Evolutionary conservation across 148 eudicot species (phyloP).

Genomic region (Linanthus parryae): DNA sequence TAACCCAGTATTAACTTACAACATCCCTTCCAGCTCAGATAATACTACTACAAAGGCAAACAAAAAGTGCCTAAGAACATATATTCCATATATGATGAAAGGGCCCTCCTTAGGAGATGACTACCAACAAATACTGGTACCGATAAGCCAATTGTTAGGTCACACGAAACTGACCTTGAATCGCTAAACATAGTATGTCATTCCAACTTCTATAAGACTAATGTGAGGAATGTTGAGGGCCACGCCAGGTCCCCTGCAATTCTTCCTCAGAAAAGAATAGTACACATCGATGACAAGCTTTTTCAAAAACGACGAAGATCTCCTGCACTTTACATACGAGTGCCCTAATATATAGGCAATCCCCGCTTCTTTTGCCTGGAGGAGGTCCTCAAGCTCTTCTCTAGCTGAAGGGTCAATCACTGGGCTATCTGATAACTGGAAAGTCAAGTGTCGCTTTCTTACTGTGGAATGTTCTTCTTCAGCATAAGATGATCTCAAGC

Average conservation of each 20-base stretch:
- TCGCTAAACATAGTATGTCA: slow-evolving; percentile 80
- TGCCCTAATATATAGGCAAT: slow-evolving; percentile 95
- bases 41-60: too few relatives aligned
- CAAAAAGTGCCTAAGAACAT: too few relatives aligned
- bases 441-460: slow-evolving; percentile 48
- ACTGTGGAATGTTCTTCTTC: slow-evolving; percentile 32
- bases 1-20: too few relatives aligned
- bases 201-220: slow-evolving; percentile 95
- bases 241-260: slow-evolving; percentile 91
- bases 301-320: slow-evolving; percentile 58
- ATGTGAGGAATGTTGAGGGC: slow-evolving; percentile 94
- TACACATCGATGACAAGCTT: slow-evolving; percentile 80
- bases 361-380: slow-evolving; percentile 88
- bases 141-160: too few relatives aligned
- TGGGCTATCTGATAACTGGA: slow-evolving; percentile 28
- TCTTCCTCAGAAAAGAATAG: slow-evolving; percentile 85
- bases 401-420: slow-evolving; percentile 52
- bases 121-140: too few relatives aligned
- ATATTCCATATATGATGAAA: too few relatives aligned
- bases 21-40: too few relatives aligned
- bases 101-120: too few relatives aligned
- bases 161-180: too few relatives aligned
- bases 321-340: slow-evolving; percentile 81
- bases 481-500: slow-evolving; percentile 68
- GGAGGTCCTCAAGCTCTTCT: slow-evolving; percentile 78